Evolutionary conservation across 2,329 filamentous ascomycete genomes (phyloP).

Genomic region (Fusarium setosum): DNA sequence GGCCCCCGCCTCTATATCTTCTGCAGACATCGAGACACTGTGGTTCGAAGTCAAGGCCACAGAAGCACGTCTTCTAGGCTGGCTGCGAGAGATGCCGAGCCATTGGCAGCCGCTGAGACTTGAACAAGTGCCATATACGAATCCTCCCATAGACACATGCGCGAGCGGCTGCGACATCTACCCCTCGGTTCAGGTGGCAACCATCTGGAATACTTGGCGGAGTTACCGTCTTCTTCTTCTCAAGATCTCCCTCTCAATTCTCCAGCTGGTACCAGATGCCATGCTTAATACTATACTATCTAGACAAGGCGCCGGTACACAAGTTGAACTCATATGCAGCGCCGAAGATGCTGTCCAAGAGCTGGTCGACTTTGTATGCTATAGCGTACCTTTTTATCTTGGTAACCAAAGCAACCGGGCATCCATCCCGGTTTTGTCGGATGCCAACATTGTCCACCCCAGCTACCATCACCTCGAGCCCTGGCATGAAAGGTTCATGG

Average conservation of each 20-base stretch:
- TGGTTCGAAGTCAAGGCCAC: constrained; percentile 1
- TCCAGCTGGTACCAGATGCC: background rate
- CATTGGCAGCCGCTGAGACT: constrained; percentile 7
- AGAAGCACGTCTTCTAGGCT: constrained; percentile 1
- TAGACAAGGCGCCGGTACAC: background rate
- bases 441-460: constrained; percentile 2
- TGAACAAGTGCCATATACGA: background rate
- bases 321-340: background rate
- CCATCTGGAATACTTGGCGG: constrained; percentile 22
- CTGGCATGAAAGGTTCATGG: background rate
- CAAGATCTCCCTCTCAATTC: constrained; percentile 7
- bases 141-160: constrained; percentile 7
- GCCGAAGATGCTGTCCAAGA: background rate
- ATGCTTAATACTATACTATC: background rate
- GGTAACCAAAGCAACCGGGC: constrained; percentile 8
- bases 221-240: constrained; percentile 14
- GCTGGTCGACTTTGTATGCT: constrained; percentile 11
- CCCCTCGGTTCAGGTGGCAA: constrained; percentile 9
- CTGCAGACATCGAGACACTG: background rate
- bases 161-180: constrained; percentile 4
- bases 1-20: background rate
- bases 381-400: constrained; percentile 17
- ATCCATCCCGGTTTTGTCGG: background rate
- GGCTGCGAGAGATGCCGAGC: constrained; percentile 6
- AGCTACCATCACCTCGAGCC: constrained; percentile 13